phyloP scores from a whole-genome alignment of 805 yeast species.

The Wickerhamomyces rabaulensis region DNA sequence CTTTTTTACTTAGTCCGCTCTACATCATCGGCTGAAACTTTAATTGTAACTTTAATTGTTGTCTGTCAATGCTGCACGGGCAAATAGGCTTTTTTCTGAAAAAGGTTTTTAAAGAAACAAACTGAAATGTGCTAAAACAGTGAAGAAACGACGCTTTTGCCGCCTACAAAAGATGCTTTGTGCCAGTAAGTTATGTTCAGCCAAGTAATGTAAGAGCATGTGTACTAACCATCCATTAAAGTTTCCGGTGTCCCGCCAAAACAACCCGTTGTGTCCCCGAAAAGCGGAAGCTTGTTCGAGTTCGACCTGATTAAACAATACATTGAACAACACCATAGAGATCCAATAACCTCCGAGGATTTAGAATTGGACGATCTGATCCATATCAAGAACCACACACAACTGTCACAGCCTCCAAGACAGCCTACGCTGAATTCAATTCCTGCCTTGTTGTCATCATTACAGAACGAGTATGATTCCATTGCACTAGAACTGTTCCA shows the following conservation, averaged over 20 bases:
- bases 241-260: constrained; percentile 68
- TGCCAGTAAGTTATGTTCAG: constrained; percentile 11
- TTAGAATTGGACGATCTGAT: constrained; percentile 56
- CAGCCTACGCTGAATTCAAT: constrained; percentile 58
- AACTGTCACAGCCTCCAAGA: constrained; percentile 29
- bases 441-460: constrained; percentile 67
- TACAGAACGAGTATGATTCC: constrained; percentile 91
- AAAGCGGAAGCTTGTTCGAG: constrained; percentile 69
- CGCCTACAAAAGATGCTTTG: constrained; percentile 3
- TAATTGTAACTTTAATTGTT: too few species aligned
- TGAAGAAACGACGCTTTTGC: background rate
- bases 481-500: constrained; percentile 74
- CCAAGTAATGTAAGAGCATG: too few species aligned
- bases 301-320: constrained; percentile 53
- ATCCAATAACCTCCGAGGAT: constrained; percentile 70
- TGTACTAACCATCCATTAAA: constrained; percentile 7
- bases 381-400: constrained; percentile 26
- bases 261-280: constrained; percentile 74
- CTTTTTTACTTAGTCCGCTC: too few species aligned
- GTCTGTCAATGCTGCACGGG: too few species aligned
- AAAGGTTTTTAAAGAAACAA: too few species aligned
- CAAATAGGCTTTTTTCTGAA: too few species aligned
- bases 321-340: constrained; percentile 58
- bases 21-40: too few species aligned
- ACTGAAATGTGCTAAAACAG: too few species aligned